Percentiles rank a stretch among this genome's conserved stretches.
Conservation (phyloP, 83 land plant genomes). For the Diphasiastrum complanatum region DNA sequence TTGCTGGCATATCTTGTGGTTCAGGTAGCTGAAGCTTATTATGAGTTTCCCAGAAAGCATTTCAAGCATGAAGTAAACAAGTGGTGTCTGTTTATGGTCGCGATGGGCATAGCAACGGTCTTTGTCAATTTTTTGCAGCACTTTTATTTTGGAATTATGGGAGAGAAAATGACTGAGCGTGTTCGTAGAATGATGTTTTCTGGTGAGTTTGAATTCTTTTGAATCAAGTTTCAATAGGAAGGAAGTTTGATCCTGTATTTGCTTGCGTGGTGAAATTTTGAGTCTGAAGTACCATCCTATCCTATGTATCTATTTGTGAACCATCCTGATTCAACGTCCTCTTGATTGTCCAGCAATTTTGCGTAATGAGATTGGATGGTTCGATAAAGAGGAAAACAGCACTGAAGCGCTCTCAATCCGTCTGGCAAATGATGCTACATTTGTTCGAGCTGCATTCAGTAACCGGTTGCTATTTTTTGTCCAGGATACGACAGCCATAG, state of each 20-base stretch:
- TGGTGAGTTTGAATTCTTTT: conserved; percentile 62
- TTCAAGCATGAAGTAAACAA: conserved; percentile 53
- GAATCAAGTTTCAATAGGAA: too few species aligned
- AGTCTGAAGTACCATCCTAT: too few species aligned
- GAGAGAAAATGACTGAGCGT: conserved; percentile 99
- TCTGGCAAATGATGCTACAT: conserved; percentile 98
- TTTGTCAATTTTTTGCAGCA: conserved; percentile 93
- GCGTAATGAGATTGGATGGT: conserved; percentile 98
- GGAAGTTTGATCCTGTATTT: not conserved
- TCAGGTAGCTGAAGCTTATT: conserved; percentile 71
- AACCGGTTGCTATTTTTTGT: conserved; percentile 86
- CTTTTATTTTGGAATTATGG: conserved; percentile 99
- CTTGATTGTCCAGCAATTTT: conserved; percentile 70
- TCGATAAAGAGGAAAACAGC: conserved; percentile 96
- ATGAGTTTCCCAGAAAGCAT: conserved; percentile 29
- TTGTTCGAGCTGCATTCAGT: conserved; percentile 98
- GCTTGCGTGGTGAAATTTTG: conserved; percentile 13
- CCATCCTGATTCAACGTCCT: not conserved
- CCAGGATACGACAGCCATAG: conserved; percentile 77
- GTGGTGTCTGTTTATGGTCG: conserved; percentile 88
- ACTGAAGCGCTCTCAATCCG: conserved; percentile 89
- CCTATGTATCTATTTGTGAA: too few species aligned
- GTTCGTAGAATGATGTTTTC: conserved; percentile 98
- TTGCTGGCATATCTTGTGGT: conserved; percentile 79
- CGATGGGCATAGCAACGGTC: conserved; percentile 91